A percentile compares a stretch with the other conserved stretches of the same genome.
Evolutionary conservation across 2,329 filamentous ascomycete species (phyloP).

Genomic region (Exserohilum turcica): DNA sequence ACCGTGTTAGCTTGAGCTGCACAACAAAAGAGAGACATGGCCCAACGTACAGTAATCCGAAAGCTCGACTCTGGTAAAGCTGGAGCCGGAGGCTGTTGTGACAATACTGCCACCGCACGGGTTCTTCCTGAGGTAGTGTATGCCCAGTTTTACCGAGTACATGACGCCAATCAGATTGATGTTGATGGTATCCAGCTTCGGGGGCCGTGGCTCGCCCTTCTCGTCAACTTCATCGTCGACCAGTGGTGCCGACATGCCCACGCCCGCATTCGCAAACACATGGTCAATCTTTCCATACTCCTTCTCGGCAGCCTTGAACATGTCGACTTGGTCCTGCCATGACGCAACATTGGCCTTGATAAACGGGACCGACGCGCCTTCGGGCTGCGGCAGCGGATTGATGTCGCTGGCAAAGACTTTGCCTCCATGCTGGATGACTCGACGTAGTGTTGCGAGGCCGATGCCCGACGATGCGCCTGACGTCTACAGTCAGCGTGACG

Average conservation of each 20-base stretch:
- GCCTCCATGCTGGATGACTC: conserved; percentile 60
- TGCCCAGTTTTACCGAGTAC: conserved; percentile 38
- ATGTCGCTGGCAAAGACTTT: conserved; percentile 62
- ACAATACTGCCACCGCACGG: conserved; percentile 38
- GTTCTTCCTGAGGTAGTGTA: conserved; percentile 36
- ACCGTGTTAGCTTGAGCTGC: conserved; percentile 6
- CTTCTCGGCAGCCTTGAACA: conserved; percentile 58
- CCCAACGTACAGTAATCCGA: conserved; percentile 39
- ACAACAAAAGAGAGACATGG: background rate
- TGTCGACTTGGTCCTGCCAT: conserved; percentile 57
- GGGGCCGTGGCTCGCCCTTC: conserved; percentile 36
- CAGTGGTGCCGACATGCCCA: conserved; percentile 21
- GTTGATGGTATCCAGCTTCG: conserved; percentile 33
- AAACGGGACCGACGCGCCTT: conserved; percentile 29
- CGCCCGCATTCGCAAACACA: conserved; percentile 50
- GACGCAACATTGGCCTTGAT: conserved; percentile 42
- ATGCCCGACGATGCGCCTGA: conserved; percentile 65
- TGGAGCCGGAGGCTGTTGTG: conserved; percentile 38
- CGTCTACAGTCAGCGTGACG: background rate
- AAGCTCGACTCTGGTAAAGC: conserved; percentile 30
- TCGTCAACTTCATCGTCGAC: conserved; percentile 39
- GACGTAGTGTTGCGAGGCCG: conserved; percentile 60
- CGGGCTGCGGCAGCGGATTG: conserved; percentile 47
- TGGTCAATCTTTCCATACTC: conserved; percentile 52
- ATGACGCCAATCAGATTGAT: conserved; percentile 38